Base-by-base conservation (phyloP, 2,329 filamentous ascomycete genomes). In the Fusarium solani-melongenae region DNA sequence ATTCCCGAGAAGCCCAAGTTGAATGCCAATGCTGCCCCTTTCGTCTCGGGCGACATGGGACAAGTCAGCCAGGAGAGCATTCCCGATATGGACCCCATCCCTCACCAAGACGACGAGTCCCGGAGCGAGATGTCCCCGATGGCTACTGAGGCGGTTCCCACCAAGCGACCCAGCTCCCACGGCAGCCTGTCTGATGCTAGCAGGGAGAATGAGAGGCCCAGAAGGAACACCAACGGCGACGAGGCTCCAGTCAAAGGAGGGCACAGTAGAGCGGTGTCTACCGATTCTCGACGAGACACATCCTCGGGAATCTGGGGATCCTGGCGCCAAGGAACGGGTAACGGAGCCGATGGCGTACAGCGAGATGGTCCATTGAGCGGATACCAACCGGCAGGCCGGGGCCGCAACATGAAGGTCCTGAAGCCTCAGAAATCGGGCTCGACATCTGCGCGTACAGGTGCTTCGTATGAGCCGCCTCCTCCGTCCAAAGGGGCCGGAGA, bases 371-470 rank as follows among this genome's bases (percentile, higher is more conserved):
- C 87, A 62, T 81, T 89, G 73, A 92, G 90, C 76, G 91, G 91
- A 29, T 94, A 94, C 79, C 92, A 94, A 79, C 92, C 92, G 76
- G 86, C 92, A 73, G 83, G 90, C 79, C 86, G 91, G 56, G 83
- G 85, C 17, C 90, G 93, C 58, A 92, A 91, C 59, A 98, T 98
- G 93, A 98, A 98, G 85, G 92, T 98, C 2, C 86, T 98, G 61
- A 94, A 95, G 78, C 92, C 96, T 1, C 88, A 88, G 64, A 96
- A 94, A 80, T 87, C 91, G 7, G 83, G 84, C 24, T 88, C 92
- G 0, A 84, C 84, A 2, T 87, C 87, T 12, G 83, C 84, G 2
- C 86, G 86, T 67, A 86, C 87, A 0, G 87, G 87, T 1, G 77
- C 86, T 2, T 81, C 87, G 3, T 89, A 90, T 66, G 90, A 92